These are phyloP conservation scores for Backusella psychrophila DNA, from an alignment of 192 early-diverging fungal species.

Conservation along the genomic window DNA sequence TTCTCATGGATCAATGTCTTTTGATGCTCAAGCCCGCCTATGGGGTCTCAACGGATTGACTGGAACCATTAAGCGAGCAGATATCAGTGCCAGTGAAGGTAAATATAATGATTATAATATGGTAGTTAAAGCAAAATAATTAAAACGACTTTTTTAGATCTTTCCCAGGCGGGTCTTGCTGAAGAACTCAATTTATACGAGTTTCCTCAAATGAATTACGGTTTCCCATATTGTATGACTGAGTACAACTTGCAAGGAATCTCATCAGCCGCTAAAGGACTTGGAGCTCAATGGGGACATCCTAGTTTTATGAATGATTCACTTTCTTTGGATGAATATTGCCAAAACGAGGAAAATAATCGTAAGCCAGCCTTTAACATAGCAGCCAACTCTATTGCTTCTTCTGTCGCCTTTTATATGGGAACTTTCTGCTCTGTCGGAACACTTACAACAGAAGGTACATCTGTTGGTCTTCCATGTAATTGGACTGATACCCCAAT, in stretches of 20 bases:
- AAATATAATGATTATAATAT: background rate
- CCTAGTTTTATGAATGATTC: slow-evolving; percentile 12
- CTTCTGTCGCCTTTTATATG: slow-evolving; percentile 19
- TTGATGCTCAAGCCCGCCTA: slow-evolving; percentile 29
- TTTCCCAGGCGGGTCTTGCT: background rate
- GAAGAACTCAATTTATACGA: slow-evolving; percentile 31
- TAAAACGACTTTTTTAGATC: background rate
- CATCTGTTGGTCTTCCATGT: slow-evolving; percentile 33
- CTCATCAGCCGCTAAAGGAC: background rate
- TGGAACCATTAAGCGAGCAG: background rate
- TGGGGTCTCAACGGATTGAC: slow-evolving; percentile 24
- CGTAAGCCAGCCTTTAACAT: slow-evolving; percentile 17
- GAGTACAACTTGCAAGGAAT: slow-evolving; percentile 2
- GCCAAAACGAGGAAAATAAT: slow-evolving; percentile 16
- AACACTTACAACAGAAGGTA: background rate
- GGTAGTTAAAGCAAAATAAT: background rate
- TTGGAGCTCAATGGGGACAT: slow-evolving; percentile 14
- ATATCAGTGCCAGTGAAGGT: slow-evolving; percentile 9
- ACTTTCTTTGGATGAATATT: slow-evolving; percentile 11
- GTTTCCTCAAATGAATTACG: slow-evolving; percentile 15
- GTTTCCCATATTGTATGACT: slow-evolving; percentile 25
- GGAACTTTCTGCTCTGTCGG: slow-evolving; percentile 32
- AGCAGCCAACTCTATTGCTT: slow-evolving; percentile 11
- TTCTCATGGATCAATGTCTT: slow-evolving; percentile 21
- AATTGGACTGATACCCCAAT: slow-evolving; percentile 36